phyloP scores from a whole-genome alignment of 306 rosid genomes.

The Citrullus amarus region DNA sequence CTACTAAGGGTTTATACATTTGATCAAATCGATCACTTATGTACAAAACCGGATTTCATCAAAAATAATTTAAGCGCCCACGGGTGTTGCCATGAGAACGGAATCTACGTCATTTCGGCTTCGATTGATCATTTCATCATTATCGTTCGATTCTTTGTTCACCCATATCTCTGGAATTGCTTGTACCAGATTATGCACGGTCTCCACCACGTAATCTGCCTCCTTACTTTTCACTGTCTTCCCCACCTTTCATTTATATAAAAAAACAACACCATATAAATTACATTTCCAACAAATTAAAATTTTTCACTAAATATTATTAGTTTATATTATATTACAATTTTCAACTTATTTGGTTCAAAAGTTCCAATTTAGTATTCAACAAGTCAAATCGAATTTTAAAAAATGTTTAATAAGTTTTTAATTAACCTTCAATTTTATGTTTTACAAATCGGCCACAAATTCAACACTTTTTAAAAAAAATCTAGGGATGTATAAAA shows the following conservation, averaged over 20 bases:
- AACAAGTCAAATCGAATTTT: no score
- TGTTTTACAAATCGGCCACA: no score
- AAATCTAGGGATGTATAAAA: no score
- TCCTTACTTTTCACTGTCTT: constrained; percentile 32
- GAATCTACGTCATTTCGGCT: constrained; percentile 49
- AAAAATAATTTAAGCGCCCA: constrained; percentile 35
- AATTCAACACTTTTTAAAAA: no score
- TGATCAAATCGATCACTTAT: no score
- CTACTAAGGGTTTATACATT: no score
- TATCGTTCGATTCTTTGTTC: constrained; percentile 13
- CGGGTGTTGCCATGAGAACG: constrained; percentile 25
- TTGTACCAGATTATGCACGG: constrained; percentile 28
- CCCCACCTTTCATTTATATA: constrained; percentile 41
- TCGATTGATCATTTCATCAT: constrained; percentile 20
- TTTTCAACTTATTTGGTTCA: no score
- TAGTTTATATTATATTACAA: no score
- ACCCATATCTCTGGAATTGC: constrained; percentile 55
- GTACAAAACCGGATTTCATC: no score
- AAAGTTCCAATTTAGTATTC: no score
- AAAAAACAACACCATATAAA: background rate
- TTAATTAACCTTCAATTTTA: no score
- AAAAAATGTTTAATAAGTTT: no score
- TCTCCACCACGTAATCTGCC: constrained; percentile 51
- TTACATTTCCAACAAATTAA: background rate
- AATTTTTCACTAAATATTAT: background rate